phyloP scores from a whole-genome alignment of 768 basidiomycete genomes.

The Phaeotremella skinneri region DNA sequence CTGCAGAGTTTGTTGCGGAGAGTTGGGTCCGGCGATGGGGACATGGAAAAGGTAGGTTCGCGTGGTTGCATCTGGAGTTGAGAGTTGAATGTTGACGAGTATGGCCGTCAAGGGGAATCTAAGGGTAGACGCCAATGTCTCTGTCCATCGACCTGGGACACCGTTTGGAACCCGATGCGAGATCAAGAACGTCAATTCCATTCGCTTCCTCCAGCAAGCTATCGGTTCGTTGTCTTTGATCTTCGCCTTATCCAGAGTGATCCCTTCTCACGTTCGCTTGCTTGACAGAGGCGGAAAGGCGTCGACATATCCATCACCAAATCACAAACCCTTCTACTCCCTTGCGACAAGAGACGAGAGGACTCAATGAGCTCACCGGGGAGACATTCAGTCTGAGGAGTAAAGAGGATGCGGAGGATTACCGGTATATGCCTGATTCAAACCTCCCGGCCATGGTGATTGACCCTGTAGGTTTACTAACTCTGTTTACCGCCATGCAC shows the following conservation, averaged over 20 bases:
- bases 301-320: conserved; percentile 63
- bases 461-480: conserved; percentile 23
- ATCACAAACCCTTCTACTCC: conserved; percentile 54
- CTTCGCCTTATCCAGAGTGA: not conserved
- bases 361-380: conserved; percentile 76
- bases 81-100: too few species aligned
- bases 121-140: conserved; percentile 93
- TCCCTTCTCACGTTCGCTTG: not conserved
- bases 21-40: conserved; percentile 85
- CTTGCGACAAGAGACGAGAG: conserved; percentile 82
- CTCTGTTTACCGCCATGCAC: not conserved
- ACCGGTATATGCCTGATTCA: conserved; percentile 94
- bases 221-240: conserved; percentile 61
- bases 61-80: not conserved
- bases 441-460: conserved; percentile 71
- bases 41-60: conserved; percentile 82
- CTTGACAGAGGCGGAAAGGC: conserved; percentile 69
- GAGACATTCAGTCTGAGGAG: conserved; percentile 78
- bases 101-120: conserved; percentile 73
- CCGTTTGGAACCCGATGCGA: conserved; percentile 75
- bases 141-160: conserved; percentile 67
- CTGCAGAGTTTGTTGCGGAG: conserved; percentile 78
- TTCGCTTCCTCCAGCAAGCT: conserved; percentile 77
- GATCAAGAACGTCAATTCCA: conserved; percentile 93
- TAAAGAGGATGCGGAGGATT: conserved; percentile 94